Evolutionary conservation across 495 filamentous ascomycete genomes (phyloP).

Genomic region (Hypoxylon fragiforme): DNA sequence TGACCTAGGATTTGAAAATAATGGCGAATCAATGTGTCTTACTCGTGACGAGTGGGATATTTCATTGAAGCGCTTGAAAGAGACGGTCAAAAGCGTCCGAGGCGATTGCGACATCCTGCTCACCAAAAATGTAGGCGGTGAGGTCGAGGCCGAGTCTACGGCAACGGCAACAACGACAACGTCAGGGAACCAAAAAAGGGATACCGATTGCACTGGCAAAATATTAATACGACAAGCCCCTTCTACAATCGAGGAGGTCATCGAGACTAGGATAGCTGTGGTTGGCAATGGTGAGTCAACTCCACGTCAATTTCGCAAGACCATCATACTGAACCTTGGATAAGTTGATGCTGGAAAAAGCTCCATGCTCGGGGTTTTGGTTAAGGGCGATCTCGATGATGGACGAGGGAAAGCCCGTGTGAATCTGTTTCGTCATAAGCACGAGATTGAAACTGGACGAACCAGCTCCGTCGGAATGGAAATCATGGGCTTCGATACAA

Average conservation of each 20-base stretch:
- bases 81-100: slow-evolving; percentile 64
- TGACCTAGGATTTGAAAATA: slow-evolving; percentile 90
- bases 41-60: slow-evolving; percentile 75
- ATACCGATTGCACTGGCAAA: slow-evolving; percentile 76
- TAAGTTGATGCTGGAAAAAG: slow-evolving; percentile 93
- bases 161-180: slow-evolving; percentile 10
- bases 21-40: slow-evolving; percentile 87
- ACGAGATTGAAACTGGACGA: slow-evolving; percentile 92
- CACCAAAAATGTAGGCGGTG: slow-evolving; percentile 86
- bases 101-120: slow-evolving; percentile 80
- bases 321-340: slow-evolving; percentile 3
- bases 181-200: slow-evolving; percentile 56
- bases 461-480: slow-evolving; percentile 98
- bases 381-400: slow-evolving; percentile 94
- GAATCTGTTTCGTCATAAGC: slow-evolving; percentile 96
- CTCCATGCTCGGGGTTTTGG: slow-evolving; percentile 94
- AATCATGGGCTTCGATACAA: slow-evolving; percentile 96
- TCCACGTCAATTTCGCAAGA: not conserved
- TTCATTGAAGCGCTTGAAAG: slow-evolving; percentile 69
- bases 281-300: slow-evolving; percentile 76
- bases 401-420: slow-evolving; percentile 91
- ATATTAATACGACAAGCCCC: slow-evolving; percentile 78
- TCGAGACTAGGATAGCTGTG: slow-evolving; percentile 95
- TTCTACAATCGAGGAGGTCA: slow-evolving; percentile 77
- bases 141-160: slow-evolving; percentile 64